These are phyloP conservation scores for Quercus dentata DNA, from an alignment of 306 rosid species.

Conservation along the genomic window DNA sequence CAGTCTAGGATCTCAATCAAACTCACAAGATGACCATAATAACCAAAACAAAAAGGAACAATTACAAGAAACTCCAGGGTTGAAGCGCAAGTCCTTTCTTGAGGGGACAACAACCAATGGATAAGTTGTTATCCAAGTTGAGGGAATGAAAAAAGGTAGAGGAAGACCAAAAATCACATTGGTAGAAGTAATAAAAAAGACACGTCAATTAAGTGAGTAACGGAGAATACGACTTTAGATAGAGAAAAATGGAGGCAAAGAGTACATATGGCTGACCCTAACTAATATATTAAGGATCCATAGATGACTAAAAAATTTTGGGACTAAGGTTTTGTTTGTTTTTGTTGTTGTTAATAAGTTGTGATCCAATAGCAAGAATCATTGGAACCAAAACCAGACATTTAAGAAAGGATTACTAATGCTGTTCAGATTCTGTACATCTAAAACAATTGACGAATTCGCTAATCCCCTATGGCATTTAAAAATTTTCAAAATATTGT, in stretches of 20 bases:
- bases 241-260: no score
- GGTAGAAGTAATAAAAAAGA: no score
- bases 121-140: neutral
- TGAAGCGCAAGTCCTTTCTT: neutral
- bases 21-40: neutral
- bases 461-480: neutral
- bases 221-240: no score
- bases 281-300: no score
- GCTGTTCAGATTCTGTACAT: neutral
- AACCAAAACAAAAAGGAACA: neutral
- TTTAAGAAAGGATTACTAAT: neutral
- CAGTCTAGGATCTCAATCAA: no score
- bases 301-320: no score
- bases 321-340: no score
- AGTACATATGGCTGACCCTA: no score
- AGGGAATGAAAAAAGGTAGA: no score
- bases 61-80: neutral
- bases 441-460: neutral
- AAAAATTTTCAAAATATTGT: neutral
- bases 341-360: no score
- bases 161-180: no score
- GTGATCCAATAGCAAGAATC: neutral
- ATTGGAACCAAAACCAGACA: neutral
- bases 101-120: neutral
- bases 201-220: no score